Percentiles rank a stretch among this genome's conserved stretches.
Conservation (phyloP, 2,329 filamentous ascomycete species). For the Parasarocladium wereldwijsianum region DNA sequence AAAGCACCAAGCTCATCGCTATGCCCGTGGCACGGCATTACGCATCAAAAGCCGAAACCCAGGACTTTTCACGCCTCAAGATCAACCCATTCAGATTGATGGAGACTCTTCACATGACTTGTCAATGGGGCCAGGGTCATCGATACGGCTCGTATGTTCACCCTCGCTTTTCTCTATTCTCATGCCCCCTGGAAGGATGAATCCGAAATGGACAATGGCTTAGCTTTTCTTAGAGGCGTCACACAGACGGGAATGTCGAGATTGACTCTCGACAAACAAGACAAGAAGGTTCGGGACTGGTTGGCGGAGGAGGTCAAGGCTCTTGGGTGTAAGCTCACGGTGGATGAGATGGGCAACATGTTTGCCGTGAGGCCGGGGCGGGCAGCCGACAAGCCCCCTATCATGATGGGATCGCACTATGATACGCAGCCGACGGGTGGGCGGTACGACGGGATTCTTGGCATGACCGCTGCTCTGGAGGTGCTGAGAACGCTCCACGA, state of each 20-base stretch:
- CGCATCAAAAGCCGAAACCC: conserved; percentile 1
- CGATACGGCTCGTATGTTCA: conserved; percentile 13
- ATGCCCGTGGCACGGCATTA: too few species aligned
- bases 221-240: conserved; percentile 5
- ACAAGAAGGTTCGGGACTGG: conserved; percentile 62
- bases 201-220: neutral
- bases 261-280: conserved; percentile 54
- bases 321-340: conserved; percentile 50
- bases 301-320: conserved; percentile 48
- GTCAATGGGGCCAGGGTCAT: conserved; percentile 10
- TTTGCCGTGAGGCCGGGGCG: conserved; percentile 55
- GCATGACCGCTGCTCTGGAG: conserved; percentile 59
- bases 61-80: conserved; percentile 5
- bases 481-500: conserved; percentile 55
- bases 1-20: too few species aligned
- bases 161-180: neutral
- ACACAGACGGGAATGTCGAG: conserved; percentile 64
- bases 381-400: conserved; percentile 36
- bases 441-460: conserved; percentile 64
- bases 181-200: neutral
- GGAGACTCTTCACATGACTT: conserved; percentile 10
- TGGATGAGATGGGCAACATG: conserved; percentile 70
- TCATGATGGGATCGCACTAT: conserved; percentile 56
- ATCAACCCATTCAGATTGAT: conserved; percentile 10
- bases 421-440: conserved; percentile 52